These are phyloP conservation scores for Diaporthe eres DNA, from an alignment of 2,329 filamentous ascomycete species.

Conservation along the genomic window DNA sequence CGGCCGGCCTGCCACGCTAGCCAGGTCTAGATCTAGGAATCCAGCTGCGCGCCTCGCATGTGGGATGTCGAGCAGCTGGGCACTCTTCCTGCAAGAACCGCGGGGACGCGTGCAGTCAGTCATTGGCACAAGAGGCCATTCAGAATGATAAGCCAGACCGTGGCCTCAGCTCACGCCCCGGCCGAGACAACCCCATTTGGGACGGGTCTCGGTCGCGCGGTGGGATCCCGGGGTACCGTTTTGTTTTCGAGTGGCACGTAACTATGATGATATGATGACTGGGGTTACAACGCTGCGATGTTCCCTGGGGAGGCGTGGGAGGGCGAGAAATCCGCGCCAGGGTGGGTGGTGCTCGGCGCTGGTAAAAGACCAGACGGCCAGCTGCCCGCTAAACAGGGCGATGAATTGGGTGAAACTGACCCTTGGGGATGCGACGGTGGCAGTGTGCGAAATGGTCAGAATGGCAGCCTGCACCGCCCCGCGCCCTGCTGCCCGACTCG, in stretches of 20 bases:
- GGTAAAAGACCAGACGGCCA: slow-evolving; percentile 10
- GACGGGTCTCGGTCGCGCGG: slow-evolving; percentile 1
- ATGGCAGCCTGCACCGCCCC: slow-evolving; percentile 14
- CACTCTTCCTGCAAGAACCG: slow-evolving; percentile 6
- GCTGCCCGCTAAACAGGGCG: slow-evolving; percentile 20
- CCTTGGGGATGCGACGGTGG: slow-evolving; percentile 28
- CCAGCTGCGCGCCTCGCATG: no score
- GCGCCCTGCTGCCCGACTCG: slow-evolving; percentile 2
- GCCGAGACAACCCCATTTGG: slow-evolving; percentile 23
- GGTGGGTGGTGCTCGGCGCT: slow-evolving; percentile 2
- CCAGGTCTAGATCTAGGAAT: background rate
- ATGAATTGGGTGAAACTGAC: slow-evolving; percentile 18
- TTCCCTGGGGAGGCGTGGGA: background rate
- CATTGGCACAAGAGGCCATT: background rate
- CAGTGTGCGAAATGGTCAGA: slow-evolving; percentile 6
- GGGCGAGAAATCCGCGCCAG: background rate
- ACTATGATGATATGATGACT: slow-evolving; percentile 28
- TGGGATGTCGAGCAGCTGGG: background rate
- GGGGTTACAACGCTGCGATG: slow-evolving; percentile 5
- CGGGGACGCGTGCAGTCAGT: background rate
- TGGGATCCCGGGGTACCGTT: slow-evolving; percentile 3
- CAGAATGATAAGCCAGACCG: background rate
- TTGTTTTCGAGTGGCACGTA: background rate
- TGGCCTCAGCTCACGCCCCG: background rate
- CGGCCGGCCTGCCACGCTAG: slow-evolving; percentile 19